Base-by-base conservation (phyloP, 2,329 filamentous ascomycete species). In the Alternaria postmessia region DNA sequence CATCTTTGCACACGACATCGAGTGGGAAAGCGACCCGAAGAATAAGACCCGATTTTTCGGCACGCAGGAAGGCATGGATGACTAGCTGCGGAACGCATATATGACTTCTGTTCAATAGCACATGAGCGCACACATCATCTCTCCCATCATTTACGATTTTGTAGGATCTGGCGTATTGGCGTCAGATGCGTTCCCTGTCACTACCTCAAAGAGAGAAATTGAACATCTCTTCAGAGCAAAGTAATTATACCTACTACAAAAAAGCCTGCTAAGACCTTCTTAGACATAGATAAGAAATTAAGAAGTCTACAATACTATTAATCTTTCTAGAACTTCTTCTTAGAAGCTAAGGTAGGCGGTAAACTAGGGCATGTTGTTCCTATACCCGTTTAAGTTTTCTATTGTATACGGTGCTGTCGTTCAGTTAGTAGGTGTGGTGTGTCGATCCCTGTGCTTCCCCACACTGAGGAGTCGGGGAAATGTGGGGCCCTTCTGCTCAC, bases 1-100 rank as follows among this genome's bases (percentile, higher is more conserved):
- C 16, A 78, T 86, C 34, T 80, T 85, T 22, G 82, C 84, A 46
- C 84, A 86, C 74, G 84, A 86, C 69, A 80, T 78, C 26, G 80
- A 73, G 5, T 86, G 84, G 84, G 81, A 79, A 62, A 78, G 77
- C 55, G 51, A 66, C 30, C 78, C 80, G 43, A 57, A 49, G 34
- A 75, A 79, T 57, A 68, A 70, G 18, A 32, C 22, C 2, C 64
- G 72, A 1, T 77, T 75, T 41, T 75, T 75, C 42, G 74, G 73
- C 18, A 68, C 59, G 28, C 4, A 53, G 5, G 28, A 18, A 38
- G 20, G 28, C 18, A 6, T 44, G 18, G 30, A 28, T 49, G 14
- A 8, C 22, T 49, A 38, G 32, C 16, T n/a, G 46, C 22, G 24
- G 8, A 24, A 24, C 2, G 32, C 14, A 38, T 11, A 16, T 6